Percentiles rank a stretch among this genome's conserved stretches.
Conservation (phyloP, 495 filamentous ascomycete genomes). For the Xylaria nigripes region DNA sequence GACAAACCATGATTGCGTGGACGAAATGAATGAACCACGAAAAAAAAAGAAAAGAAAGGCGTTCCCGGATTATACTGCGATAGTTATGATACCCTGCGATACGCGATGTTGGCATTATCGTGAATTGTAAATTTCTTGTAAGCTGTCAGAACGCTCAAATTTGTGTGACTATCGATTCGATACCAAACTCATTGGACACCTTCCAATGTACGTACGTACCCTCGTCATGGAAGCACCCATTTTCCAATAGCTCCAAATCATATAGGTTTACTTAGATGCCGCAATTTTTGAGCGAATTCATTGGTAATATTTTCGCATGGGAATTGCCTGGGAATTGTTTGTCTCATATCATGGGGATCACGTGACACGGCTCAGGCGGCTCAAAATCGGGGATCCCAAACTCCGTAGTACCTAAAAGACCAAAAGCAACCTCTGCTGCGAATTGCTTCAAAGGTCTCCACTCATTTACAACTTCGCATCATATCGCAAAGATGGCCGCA, state of each 20-base stretch:
- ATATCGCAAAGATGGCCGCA: constrained; percentile 73
- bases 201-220: no score
- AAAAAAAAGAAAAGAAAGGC: constrained; percentile 2
- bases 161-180: no score
- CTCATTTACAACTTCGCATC: constrained; percentile 35
- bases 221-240: no score
- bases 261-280: no score
- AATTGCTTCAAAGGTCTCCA: constrained; percentile 36
- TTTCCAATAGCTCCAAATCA: no score
- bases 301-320: no score
- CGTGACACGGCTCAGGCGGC: constrained; percentile 21
- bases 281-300: no score
- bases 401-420: constrained; percentile 21
- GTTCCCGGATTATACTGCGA: background rate
- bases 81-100: constrained; percentile 21
- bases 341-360: constrained; percentile 2
- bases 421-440: constrained; percentile 24
- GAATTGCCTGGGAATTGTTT: background rate
- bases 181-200: no score
- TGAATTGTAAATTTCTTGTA: background rate
- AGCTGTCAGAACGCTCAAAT: background rate
- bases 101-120: constrained; percentile 1
- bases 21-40: background rate
- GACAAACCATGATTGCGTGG: constrained; percentile 7
- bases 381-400: background rate